Percentiles rank a stretch among this genome's conserved stretches.
These are phyloP conservation scores for Coemansia sp. DNA, from an alignment of 192 early-diverging fungal species.

Conservation along the genomic window DNA sequence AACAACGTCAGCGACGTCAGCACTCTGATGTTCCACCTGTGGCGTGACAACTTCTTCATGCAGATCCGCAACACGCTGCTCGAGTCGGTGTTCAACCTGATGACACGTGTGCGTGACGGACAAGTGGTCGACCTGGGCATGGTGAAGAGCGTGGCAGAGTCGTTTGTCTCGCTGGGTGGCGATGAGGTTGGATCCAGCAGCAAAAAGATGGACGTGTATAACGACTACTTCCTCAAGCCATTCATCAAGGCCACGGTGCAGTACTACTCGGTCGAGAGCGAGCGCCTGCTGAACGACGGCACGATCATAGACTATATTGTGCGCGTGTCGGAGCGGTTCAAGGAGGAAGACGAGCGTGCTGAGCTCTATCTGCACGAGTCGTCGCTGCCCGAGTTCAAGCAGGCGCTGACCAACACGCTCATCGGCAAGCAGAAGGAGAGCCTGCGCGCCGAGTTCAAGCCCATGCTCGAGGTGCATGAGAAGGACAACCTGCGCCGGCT, in stretches of 20 bases:
- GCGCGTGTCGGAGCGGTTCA: slow-evolving; percentile 74
- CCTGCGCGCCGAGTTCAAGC: slow-evolving; percentile 90
- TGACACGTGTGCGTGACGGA: slow-evolving; percentile 82
- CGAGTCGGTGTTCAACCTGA: slow-evolving; percentile 59
- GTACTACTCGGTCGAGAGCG: slow-evolving; percentile 90
- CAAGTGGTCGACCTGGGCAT: slow-evolving; percentile 86
- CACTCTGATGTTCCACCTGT: slow-evolving; percentile 74
- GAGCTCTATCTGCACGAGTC: slow-evolving; percentile 85
- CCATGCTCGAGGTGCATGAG: slow-evolving; percentile 84
- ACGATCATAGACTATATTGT: slow-evolving; percentile 95
- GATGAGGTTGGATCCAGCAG: slow-evolving; percentile 80
- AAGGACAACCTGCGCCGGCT: slow-evolving; percentile 87
- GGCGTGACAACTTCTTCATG: slow-evolving; percentile 75
- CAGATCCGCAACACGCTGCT: slow-evolving; percentile 49
- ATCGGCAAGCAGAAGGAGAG: slow-evolving; percentile 82
- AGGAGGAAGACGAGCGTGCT: slow-evolving; percentile 86
- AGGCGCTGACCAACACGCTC: slow-evolving; percentile 82
- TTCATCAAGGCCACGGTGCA: slow-evolving; percentile 79
- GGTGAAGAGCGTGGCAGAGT: slow-evolving; percentile 88
- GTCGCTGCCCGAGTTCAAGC: slow-evolving; percentile 77
- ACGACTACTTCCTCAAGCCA: slow-evolving; percentile 81
- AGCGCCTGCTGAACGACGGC: slow-evolving; percentile 89
- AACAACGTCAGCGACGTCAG: slow-evolving; percentile 88
- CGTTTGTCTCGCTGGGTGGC: slow-evolving; percentile 74
- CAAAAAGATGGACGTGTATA: slow-evolving; percentile 86